Conservation (phyloP, 192 early-diverging fungal genomes). For the Coemansia sp. region DNA sequence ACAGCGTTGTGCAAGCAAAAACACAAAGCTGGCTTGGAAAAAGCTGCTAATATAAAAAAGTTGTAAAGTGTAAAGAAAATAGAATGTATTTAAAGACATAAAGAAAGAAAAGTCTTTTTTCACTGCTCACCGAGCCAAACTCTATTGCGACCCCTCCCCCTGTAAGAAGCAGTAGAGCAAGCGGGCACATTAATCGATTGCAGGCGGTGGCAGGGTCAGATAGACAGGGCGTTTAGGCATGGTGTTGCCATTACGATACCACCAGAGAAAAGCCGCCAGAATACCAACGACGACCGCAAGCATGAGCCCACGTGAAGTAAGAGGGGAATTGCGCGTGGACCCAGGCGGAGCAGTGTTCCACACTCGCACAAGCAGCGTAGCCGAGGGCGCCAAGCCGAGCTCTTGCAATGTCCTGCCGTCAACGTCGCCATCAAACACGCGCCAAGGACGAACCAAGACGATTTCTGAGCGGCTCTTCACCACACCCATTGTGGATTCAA, state of each 20-base stretch:
- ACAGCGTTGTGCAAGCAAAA: too few relatives aligned
- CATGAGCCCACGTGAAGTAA: not conserved
- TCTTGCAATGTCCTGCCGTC: constrained; percentile 13
- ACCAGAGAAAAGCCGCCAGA: not conserved
- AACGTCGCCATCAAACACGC: not conserved
- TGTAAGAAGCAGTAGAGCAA: not conserved
- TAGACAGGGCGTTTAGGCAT: not conserved
- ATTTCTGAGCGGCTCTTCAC: not conserved
- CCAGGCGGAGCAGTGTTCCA: not conserved
- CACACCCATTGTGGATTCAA: constrained; percentile 8
- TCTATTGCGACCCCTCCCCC: too few relatives aligned
- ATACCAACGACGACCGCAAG: constrained; percentile 2
- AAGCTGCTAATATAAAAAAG: too few relatives aligned
- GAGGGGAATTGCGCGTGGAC: not conserved
- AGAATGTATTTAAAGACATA: too few relatives aligned
- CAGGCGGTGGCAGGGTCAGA: not conserved
- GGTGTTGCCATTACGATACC: not conserved
- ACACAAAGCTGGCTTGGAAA: too few relatives aligned
- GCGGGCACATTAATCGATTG: not conserved
- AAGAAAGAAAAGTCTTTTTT: too few relatives aligned
- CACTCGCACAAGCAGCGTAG: constrained; percentile 25
- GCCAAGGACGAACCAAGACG: constrained; percentile 4
- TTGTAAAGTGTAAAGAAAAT: too few relatives aligned
- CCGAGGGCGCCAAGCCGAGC: constrained; percentile 31
- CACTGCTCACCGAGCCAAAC: not conserved